A percentile compares a stretch with the other conserved stretches of the same genome.
phyloP scores from a whole-genome alignment of 208 protist species.

The Borovskyia barvae region DNA sequence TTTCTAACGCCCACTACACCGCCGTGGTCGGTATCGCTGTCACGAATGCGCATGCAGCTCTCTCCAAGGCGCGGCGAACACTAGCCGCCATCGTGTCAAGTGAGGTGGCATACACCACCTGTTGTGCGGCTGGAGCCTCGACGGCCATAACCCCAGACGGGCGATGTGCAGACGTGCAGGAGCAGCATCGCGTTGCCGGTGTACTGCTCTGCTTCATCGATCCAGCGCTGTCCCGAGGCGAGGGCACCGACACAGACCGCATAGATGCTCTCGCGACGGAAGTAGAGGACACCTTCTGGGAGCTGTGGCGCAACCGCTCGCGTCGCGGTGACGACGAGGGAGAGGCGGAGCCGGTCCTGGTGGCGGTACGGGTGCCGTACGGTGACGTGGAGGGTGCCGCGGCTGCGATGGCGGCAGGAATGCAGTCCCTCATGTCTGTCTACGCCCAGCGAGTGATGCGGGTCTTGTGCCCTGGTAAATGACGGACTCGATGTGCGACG shows the following conservation, averaged over 20 bases:
- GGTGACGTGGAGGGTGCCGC: conserved; percentile 6
- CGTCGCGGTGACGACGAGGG: not conserved
- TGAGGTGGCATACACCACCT: conserved; percentile 7
- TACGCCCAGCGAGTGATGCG: conserved; percentile 12
- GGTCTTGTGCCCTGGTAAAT: too few species aligned
- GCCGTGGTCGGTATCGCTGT: conserved; percentile 11
- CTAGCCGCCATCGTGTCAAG: conserved; percentile 11
- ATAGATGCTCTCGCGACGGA: not conserved
- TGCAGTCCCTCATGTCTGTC: conserved; percentile 14
- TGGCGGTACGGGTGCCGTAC: conserved; percentile 2
- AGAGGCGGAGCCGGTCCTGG: not conserved
- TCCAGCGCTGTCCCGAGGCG: not conserved
- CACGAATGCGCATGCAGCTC: not conserved
- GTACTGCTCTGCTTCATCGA: conserved; percentile 12
- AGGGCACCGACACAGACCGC: not conserved
- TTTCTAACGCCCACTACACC: conserved; percentile 28
- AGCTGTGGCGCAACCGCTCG: too few species aligned
- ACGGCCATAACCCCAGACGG: not conserved
- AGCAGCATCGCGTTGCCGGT: conserved; percentile 11
- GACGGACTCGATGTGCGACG: too few species aligned
- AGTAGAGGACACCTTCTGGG: conserved; percentile 11
- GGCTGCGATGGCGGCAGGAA: conserved; percentile 5
- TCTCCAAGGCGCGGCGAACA: not conserved
- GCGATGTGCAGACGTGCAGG: not conserved
- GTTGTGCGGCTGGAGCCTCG: too few species aligned